These are phyloP conservation scores for Colletotrichum acutatum DNA, from an alignment of 2,329 filamentous ascomycete species.

Conservation along the genomic window DNA sequence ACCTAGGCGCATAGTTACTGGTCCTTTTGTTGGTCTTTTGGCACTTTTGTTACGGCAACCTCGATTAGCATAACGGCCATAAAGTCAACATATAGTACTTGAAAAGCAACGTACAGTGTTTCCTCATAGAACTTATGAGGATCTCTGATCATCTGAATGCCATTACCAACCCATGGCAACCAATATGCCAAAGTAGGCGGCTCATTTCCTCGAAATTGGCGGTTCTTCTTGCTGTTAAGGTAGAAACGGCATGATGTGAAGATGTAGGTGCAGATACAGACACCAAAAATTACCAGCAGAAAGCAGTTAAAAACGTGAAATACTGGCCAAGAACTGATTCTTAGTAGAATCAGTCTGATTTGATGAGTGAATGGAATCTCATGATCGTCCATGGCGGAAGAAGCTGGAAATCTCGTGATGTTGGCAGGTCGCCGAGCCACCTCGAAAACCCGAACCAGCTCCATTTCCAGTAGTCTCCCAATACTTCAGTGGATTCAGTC, in stretches of 20 bases:
- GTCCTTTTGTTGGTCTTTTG: slow-evolving; percentile 2
- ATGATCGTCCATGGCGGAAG: not conserved
- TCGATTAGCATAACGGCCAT: not conserved
- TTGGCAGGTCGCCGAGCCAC: not conserved
- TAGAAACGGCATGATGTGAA: not conserved
- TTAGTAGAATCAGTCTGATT: not conserved
- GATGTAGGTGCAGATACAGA: not conserved
- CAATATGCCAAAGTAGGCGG: not conserved
- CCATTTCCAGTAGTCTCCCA: not conserved
- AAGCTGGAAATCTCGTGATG: not conserved
- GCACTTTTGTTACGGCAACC: not conserved
- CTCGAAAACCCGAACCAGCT: not conserved
- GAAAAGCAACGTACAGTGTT: not conserved
- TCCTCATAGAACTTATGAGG: slow-evolving; percentile 5
- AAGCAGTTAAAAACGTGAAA: not conserved
- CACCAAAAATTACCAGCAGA: not conserved
- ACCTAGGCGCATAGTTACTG: not conserved
- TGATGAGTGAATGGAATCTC: not conserved
- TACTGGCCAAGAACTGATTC: not conserved
- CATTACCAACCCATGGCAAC: slow-evolving; percentile 3
- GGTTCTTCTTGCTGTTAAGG: not conserved
- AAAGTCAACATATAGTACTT: not conserved
- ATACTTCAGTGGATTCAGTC: not conserved
- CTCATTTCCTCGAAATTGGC: slow-evolving; percentile 1
- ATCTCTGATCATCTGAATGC: not conserved